Evolutionary conservation across 805 yeast species (phyloP).

Genomic region (Kodamaea laetipori): DNA sequence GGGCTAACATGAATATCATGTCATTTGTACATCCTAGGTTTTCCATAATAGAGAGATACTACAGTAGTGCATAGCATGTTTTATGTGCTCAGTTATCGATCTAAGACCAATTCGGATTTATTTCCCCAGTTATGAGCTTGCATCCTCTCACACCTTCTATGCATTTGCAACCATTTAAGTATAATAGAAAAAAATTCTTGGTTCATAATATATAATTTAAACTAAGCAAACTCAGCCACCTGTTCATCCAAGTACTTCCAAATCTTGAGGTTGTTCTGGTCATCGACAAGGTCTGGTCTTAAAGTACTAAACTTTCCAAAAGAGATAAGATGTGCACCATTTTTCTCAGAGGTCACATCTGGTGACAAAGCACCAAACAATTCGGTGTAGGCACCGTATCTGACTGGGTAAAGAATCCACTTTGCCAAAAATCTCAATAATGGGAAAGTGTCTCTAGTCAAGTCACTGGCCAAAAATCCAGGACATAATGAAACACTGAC

Average conservation of each 20-base stretch:
- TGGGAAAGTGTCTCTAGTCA: slow-evolving; percentile 28
- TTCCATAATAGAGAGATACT: too few relatives aligned
- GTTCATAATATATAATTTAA: too few relatives aligned
- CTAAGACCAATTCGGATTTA: too few relatives aligned
- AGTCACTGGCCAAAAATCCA: slow-evolving; percentile 38
- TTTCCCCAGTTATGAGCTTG: too few relatives aligned
- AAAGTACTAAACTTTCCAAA: slow-evolving; percentile 34
- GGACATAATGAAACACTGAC: slow-evolving; percentile 43
- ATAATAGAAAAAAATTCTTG: too few relatives aligned
- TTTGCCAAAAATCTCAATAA: slow-evolving; percentile 2
- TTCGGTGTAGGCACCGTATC: slow-evolving; percentile 47
- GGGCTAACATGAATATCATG: too few relatives aligned
- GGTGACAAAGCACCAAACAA: slow-evolving; percentile 47
- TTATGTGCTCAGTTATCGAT: too few relatives aligned
- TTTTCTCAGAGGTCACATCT: slow-evolving; percentile 29
- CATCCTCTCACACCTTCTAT: too few relatives aligned
- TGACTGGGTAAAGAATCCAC: slow-evolving; percentile 20
- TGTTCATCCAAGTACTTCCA: slow-evolving; percentile 38
- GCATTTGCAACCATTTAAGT: too few relatives aligned
- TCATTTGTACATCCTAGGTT: too few relatives aligned
- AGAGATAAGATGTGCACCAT: slow-evolving; percentile 40
- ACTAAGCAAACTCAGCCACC: background rate
- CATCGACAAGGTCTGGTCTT: slow-evolving; percentile 37
- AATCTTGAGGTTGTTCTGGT: slow-evolving; percentile 32
- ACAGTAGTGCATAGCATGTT: too few relatives aligned